Percentiles rank a stretch among this genome's conserved stretches.
Conservation (phyloP, 106 monocot genomes). For the Agapanthus africanus region DNA sequence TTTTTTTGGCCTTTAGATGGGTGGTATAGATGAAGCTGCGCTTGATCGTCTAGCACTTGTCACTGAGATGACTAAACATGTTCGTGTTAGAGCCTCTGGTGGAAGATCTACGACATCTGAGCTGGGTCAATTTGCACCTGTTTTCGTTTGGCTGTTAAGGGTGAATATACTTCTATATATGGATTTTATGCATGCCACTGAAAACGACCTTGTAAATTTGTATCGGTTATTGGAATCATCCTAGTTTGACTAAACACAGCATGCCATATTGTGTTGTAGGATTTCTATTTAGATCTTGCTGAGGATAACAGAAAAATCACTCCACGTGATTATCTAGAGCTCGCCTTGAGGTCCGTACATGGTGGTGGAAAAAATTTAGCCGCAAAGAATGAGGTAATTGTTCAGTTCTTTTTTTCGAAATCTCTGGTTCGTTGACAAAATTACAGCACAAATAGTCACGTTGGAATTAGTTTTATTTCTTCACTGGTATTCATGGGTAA, state of each 20-base stretch:
- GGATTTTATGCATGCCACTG: not conserved
- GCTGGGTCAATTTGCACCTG: constrained; percentile 63
- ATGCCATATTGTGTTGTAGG: constrained; percentile 27
- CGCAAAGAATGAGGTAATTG: constrained; percentile 74
- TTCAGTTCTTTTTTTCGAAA: not conserved
- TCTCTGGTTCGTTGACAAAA: not conserved
- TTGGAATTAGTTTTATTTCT: not conserved
- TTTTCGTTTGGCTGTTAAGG: constrained; percentile 73
- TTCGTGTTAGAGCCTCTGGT: constrained; percentile 82
- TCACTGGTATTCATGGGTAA: not conserved
- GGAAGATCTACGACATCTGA: constrained; percentile 53
- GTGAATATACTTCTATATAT: constrained; percentile 11
- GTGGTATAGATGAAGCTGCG: constrained; percentile 96
- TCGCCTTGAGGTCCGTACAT: constrained; percentile 79
- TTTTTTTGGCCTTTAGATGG: constrained; percentile 52
- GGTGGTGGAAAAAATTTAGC: constrained; percentile 60
- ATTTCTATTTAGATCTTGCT: constrained; percentile 81
- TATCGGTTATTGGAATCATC: not conserved
- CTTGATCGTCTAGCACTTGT: constrained; percentile 91
- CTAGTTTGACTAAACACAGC: not conserved
- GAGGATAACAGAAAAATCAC: constrained; percentile 75
- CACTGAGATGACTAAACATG: constrained; percentile 93
- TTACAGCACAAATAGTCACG: not conserved
- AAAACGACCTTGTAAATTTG: not conserved
- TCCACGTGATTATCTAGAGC: constrained; percentile 89